Evolutionary conservation across 441 rosid genomes (phyloP).

Genomic region (Croton setiger): DNA sequence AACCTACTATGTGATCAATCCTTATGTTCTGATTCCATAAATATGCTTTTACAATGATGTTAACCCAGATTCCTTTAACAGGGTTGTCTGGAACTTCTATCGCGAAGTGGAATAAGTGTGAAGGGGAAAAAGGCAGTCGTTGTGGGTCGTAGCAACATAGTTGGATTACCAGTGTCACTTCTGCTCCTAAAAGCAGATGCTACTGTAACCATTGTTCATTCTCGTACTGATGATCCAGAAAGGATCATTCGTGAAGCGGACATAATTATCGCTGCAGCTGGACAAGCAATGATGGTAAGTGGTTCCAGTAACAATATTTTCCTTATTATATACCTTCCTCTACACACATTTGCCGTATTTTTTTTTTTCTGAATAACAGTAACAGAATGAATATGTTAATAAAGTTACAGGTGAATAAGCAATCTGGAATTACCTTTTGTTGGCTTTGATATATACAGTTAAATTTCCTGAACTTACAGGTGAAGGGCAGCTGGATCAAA

Average conservation of each 20-base stretch:
- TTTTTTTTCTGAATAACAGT: neutral
- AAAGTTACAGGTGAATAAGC: neutral
- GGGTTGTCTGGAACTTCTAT: slow-evolving; percentile 88
- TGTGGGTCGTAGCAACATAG: slow-evolving; percentile 91
- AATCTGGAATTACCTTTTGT: neutral
- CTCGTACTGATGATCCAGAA: slow-evolving; percentile 60
- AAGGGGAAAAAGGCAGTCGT: slow-evolving; percentile 87
- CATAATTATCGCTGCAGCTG: slow-evolving; percentile 87
- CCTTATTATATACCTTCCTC: neutral
- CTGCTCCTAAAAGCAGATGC: slow-evolving; percentile 93
- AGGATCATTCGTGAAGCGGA: slow-evolving; percentile 70
- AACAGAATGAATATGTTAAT: neutral
- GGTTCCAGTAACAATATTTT: neutral
- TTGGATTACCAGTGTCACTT: slow-evolving; percentile 87
- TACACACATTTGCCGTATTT: neutral
- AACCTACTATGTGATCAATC: neutral
- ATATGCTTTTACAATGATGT: neutral
- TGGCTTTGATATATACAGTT: neutral
- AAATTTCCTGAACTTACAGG: slow-evolving; percentile 37
- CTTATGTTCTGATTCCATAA: neutral
- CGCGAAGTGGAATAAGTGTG: slow-evolving; percentile 60
- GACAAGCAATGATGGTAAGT: slow-evolving; percentile 79
- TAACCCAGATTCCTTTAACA: slow-evolving; percentile 20
- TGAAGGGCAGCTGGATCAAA: slow-evolving; percentile 88
- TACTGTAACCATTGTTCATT: slow-evolving; percentile 74